Evolutionary conservation across 169 alveolate species (phyloP).

Genomic region (Cryptosporidium muris): DNA sequence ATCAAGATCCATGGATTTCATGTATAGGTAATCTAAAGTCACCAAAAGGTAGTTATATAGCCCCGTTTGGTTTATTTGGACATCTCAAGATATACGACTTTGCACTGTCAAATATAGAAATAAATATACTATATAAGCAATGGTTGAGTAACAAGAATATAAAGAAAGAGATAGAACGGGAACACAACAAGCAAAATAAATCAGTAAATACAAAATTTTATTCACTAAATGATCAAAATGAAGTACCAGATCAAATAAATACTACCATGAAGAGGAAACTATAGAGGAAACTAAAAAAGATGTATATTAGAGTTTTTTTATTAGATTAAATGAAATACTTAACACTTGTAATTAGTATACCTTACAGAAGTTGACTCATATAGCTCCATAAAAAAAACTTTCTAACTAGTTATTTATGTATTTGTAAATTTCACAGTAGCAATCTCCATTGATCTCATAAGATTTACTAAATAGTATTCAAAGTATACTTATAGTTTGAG

Average conservation of each 20-base stretch:
- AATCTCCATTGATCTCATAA: not conserved
- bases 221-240: not conserved
- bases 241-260: not conserved
- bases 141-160: slow-evolving; percentile 50
- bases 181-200: slow-evolving; percentile 61
- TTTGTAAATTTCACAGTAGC: too few relatives aligned
- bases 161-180: slow-evolving; percentile 46
- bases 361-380: too few relatives aligned
- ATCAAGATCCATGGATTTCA: slow-evolving; percentile 69
- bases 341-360: too few relatives aligned
- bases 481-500: too few relatives aligned
- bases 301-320: not conserved
- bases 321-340: too few relatives aligned
- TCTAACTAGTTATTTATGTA: too few relatives aligned
- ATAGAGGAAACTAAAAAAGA: not conserved
- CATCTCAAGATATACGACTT: slow-evolving; percentile 66
- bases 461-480: not conserved
- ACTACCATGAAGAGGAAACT: not conserved
- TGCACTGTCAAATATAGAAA: slow-evolving; percentile 52
- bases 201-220: slow-evolving; percentile 45
- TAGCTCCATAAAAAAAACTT: too few relatives aligned
- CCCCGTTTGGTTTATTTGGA: slow-evolving; percentile 69
- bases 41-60: slow-evolving; percentile 52
- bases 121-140: slow-evolving; percentile 40
- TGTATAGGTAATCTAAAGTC: slow-evolving; percentile 67